Conservation (phyloP, 495 filamentous ascomycete genomes). For the Durotheca rogersii region DNA sequence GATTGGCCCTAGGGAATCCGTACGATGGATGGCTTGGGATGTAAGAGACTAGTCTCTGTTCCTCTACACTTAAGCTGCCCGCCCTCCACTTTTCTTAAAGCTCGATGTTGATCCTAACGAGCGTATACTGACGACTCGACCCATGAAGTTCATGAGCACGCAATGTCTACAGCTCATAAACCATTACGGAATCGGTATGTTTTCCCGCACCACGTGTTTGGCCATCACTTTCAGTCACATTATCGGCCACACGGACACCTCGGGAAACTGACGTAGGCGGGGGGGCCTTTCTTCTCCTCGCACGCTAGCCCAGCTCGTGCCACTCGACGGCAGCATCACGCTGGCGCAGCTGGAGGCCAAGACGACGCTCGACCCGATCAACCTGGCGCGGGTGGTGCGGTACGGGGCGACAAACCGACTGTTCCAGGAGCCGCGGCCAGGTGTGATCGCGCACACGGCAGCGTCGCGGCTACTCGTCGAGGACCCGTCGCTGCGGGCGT, state of each 20-base stretch:
- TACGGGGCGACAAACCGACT: slow-evolving; percentile 58
- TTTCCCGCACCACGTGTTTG: not conserved
- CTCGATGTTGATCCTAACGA: too few species aligned
- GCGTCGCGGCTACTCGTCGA: slow-evolving; percentile 48
- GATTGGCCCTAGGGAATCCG: slow-evolving; percentile 42
- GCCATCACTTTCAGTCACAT: not conserved
- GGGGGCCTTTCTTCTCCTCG: too few species aligned
- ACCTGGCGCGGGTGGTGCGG: slow-evolving; percentile 55
- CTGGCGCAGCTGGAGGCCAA: slow-evolving; percentile 46
- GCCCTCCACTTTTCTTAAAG: not conserved
- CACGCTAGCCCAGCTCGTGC: slow-evolving; percentile 46
- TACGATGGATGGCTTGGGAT: slow-evolving; percentile 47
- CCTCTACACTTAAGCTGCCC: not conserved
- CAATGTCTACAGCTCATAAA: slow-evolving; percentile 42
- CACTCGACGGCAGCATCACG: slow-evolving; percentile 41
- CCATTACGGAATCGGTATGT: slow-evolving; percentile 43
- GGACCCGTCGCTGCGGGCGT: slow-evolving; percentile 45
- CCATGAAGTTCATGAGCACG: slow-evolving; percentile 40
- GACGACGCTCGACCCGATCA: slow-evolving; percentile 44
- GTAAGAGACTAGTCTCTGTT: slow-evolving; percentile 27
- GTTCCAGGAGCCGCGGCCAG: slow-evolving; percentile 54
- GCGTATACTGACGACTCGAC: slow-evolving; percentile 9
- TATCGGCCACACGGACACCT: too few species aligned
- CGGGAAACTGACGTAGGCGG: slow-evolving; percentile 17
- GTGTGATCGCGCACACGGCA: slow-evolving; percentile 55